These are phyloP conservation scores for Cytospora piceicola DNA, from an alignment of 2,329 filamentous ascomycete genomes.

Conservation along the genomic window DNA sequence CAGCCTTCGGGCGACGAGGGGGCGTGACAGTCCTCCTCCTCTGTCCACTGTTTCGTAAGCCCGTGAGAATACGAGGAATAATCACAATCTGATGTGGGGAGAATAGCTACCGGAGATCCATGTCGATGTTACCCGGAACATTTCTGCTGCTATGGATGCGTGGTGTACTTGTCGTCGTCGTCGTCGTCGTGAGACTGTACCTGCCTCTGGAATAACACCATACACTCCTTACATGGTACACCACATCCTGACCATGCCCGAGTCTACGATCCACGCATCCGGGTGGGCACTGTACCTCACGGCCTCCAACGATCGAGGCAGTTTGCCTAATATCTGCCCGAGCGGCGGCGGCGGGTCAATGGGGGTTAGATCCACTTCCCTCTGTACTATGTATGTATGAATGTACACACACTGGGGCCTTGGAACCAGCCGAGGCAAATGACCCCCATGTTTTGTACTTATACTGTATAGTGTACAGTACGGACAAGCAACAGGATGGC, in stretches of 20 bases:
- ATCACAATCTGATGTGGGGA: too few relatives aligned
- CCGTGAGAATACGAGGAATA: too few relatives aligned
- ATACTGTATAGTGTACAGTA: neutral
- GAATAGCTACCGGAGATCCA: neutral
- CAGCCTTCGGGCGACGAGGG: neutral
- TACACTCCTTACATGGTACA: neutral
- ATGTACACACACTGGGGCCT: neutral
- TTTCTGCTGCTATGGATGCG: neutral
- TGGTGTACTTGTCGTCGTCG: neutral
- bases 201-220: neutral
- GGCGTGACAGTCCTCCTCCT: neutral
- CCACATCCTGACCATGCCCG: neutral
- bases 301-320: neutral
- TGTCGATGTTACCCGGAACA: neutral
- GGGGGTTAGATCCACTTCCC: neutral
- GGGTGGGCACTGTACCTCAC: neutral
- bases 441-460: too few relatives aligned
- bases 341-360: neutral
- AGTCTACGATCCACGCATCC: neutral
- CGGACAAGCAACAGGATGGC: slow-evolving; percentile 1
- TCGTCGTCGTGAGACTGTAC: neutral
- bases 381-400: too few relatives aligned
- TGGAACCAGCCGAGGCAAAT: slow-evolving; percentile 6
- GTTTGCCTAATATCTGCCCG: neutral
- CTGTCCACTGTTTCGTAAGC: neutral